Evolutionary conservation across 306 rosid genomes (phyloP).

Genomic region (Medicago arabica): DNA sequence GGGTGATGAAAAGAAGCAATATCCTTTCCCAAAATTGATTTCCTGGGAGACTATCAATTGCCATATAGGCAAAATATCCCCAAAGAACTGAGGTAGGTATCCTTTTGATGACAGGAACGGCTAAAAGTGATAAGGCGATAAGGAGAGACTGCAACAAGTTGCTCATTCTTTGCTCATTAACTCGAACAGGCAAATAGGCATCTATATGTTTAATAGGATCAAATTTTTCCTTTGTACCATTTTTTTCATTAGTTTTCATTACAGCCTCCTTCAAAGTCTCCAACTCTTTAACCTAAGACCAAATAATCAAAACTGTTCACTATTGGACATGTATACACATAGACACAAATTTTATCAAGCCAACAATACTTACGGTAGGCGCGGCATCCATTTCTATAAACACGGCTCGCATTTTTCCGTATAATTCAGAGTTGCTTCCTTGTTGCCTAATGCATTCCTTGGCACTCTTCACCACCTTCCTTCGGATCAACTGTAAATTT

Average conservation of each 20-base stretch:
- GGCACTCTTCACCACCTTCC: slow-evolving; percentile 80
- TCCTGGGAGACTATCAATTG: slow-evolving; percentile 90
- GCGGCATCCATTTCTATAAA: slow-evolving; percentile 28
- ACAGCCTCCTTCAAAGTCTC: slow-evolving; percentile 58
- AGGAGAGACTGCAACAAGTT: slow-evolving; percentile 77
- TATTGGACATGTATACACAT: neutral
- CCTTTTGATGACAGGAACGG: slow-evolving; percentile 66
- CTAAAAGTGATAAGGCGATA: slow-evolving; percentile 64
- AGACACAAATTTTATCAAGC: neutral
- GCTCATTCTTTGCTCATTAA: slow-evolving; percentile 91
- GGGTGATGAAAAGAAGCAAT: slow-evolving; percentile 74
- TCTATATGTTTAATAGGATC: slow-evolving; percentile 81
- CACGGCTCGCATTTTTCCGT: slow-evolving; percentile 15
- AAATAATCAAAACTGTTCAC: neutral
- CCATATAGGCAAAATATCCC: slow-evolving; percentile 98
- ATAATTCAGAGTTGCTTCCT: slow-evolving; percentile 19
- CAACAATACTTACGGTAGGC: slow-evolving; percentile 19
- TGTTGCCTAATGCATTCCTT: slow-evolving; percentile 72
- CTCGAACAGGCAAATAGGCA: slow-evolving; percentile 75
- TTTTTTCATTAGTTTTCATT: slow-evolving; percentile 53
- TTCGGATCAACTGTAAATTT: slow-evolving; percentile 64
- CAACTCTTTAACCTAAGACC: slow-evolving; percentile 9
- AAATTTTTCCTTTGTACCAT: slow-evolving; percentile 47
- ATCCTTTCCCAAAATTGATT: slow-evolving; percentile 93
- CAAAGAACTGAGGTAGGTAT: slow-evolving; percentile 92